Percentiles rank a stretch among this genome's conserved stretches.
phyloP scores from a whole-genome alignment of 305 asterid species.

The Solanum hybrid region DNA sequence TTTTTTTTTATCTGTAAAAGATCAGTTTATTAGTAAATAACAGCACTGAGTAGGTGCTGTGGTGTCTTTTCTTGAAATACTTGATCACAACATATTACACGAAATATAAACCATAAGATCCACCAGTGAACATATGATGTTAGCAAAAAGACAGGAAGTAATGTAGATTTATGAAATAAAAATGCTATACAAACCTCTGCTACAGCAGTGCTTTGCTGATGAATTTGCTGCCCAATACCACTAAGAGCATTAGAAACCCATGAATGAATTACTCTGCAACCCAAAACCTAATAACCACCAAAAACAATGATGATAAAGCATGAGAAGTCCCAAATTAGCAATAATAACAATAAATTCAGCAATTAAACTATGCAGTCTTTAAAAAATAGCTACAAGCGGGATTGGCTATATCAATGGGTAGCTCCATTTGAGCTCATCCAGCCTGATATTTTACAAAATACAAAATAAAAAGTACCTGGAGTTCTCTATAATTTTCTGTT shows the following conservation, averaged over 20 bases:
- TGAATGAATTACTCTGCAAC: conserved; percentile 78
- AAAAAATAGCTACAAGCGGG: background rate
- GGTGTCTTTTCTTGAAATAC: background rate
- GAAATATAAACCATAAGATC: background rate
- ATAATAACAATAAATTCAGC: background rate
- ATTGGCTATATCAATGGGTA: background rate
- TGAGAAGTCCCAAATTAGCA: background rate
- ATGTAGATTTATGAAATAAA: background rate
- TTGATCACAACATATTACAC: background rate
- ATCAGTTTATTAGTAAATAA: background rate
- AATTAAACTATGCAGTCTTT: background rate
- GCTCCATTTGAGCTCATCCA: background rate
- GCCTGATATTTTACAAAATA: background rate
- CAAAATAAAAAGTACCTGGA: background rate
- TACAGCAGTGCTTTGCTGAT: conserved; percentile 34
- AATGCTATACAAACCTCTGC: conserved; percentile 37
- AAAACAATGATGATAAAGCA: conserved; percentile 26
- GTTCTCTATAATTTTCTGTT: background rate
- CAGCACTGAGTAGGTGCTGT: background rate
- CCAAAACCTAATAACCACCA: conserved; percentile 79
- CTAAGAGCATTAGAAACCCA: conserved; percentile 72
- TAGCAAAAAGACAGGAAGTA: background rate
- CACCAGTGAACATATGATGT: background rate
- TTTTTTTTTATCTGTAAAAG: background rate
- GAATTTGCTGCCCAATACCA: conserved; percentile 46